These are phyloP conservation scores for Rugonectria rugulosa DNA, from an alignment of 2,329 filamentous ascomycete genomes.

Conservation along the genomic window DNA sequence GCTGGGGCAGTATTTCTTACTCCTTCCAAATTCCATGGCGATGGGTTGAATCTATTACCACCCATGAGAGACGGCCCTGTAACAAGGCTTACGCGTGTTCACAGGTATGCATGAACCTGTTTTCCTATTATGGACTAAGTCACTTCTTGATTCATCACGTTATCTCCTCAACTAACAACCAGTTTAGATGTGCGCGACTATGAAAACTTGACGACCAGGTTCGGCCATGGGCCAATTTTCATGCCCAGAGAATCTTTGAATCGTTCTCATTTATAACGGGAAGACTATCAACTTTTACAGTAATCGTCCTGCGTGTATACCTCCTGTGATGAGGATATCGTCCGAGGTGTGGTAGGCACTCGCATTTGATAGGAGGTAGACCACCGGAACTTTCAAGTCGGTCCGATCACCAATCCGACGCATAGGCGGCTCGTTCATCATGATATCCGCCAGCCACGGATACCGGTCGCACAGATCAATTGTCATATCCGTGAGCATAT, in stretches of 20 bases:
- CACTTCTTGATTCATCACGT: too few relatives aligned
- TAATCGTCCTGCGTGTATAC: slow-evolving; percentile 41
- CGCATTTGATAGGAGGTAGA: slow-evolving; percentile 51
- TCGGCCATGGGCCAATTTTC: too few relatives aligned
- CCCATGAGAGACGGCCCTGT: too few relatives aligned
- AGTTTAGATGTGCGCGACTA: too few relatives aligned
- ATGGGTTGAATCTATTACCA: too few relatives aligned
- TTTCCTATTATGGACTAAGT: too few relatives aligned
- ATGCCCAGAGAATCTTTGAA: background rate
- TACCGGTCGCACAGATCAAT: slow-evolving; percentile 36
- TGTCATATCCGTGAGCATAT: slow-evolving; percentile 46
- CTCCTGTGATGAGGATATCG: slow-evolving; percentile 49
- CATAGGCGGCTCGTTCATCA: slow-evolving; percentile 50
- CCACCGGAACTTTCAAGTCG: slow-evolving; percentile 49
- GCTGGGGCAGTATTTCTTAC: too few relatives aligned
- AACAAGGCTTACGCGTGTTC: too few relatives aligned
- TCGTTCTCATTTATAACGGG: background rate
- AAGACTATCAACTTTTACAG: background rate
- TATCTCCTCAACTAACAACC: too few relatives aligned
- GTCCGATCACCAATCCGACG: slow-evolving; percentile 46
- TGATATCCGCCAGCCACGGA: slow-evolving; percentile 43
- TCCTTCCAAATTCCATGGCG: too few relatives aligned
- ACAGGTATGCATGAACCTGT: too few relatives aligned
- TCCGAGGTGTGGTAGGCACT: slow-evolving; percentile 50
- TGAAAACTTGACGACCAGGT: too few relatives aligned